Conservation (phyloP, 2,329 filamentous ascomycete genomes). For the Curvularia eragrostidis region DNA sequence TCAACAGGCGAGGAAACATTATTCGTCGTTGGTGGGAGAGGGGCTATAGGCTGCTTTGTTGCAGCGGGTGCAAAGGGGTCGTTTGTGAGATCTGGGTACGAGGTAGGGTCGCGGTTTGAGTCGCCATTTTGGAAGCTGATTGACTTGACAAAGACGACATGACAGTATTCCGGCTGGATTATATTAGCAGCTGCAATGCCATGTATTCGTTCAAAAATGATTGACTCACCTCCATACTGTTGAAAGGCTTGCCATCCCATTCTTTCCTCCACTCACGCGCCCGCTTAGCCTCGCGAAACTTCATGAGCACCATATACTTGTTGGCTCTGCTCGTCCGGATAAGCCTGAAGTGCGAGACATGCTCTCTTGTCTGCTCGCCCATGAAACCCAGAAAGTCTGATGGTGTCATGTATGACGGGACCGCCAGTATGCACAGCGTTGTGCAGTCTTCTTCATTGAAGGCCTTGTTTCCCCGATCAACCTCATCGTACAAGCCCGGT, state of each 20-base stretch:
- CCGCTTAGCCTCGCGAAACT: conserved; percentile 77
- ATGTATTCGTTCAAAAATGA: too few species aligned
- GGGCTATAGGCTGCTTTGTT: conserved; percentile 44
- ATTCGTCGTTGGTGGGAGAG: conserved; percentile 37
- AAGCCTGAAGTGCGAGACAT: conserved; percentile 93
- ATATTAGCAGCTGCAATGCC: conserved; percentile 13
- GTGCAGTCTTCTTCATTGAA: conserved; percentile 73
- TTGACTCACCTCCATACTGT: conserved; percentile 77
- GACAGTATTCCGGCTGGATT: conserved; percentile 82
- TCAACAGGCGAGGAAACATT: conserved; percentile 46
- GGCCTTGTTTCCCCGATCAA: conserved; percentile 35
- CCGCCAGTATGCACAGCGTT: conserved; percentile 89
- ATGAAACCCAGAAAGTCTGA: conserved; percentile 91
- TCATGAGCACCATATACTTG: conserved; percentile 94
- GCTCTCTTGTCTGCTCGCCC: conserved; percentile 82
- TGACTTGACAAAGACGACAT: conserved; percentile 91
- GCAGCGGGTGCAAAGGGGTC: conserved; percentile 69
- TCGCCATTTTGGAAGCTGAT: conserved; percentile 79
- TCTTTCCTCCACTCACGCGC: conserved; percentile 82
- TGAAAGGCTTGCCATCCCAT: conserved; percentile 94
- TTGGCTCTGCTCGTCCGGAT: conserved; percentile 88
- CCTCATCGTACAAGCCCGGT: conserved; percentile 63
- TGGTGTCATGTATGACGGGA: conserved; percentile 91
- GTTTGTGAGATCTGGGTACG: conserved; percentile 67
- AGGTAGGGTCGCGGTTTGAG: conserved; percentile 53